Evolutionary conservation across 202 grass and related monocot genomes (phyloP).

Genomic region (Saccharum hybrid): DNA sequence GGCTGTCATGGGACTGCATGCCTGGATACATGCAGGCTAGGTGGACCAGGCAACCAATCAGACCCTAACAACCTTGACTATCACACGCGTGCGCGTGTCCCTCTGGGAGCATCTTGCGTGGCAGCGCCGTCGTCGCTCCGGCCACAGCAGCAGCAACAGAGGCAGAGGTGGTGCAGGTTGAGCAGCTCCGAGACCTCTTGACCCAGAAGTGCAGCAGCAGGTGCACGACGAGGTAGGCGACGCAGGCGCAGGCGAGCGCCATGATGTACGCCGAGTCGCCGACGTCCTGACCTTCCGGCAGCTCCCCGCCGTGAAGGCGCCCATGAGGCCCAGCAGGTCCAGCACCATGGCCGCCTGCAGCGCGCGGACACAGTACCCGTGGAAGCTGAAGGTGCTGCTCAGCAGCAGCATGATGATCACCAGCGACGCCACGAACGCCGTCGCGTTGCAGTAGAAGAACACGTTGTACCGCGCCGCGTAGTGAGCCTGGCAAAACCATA

Average conservation of each 20-base stretch:
- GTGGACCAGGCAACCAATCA: no score
- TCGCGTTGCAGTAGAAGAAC: conserved; percentile 60
- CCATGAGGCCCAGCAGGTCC: conserved; percentile 58
- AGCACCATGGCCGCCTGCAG: conserved; percentile 54
- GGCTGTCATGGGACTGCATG: no score
- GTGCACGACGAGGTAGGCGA: conserved; percentile 38
- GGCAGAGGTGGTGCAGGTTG: background rate
- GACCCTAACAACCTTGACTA: background rate
- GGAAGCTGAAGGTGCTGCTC: conserved; percentile 43
- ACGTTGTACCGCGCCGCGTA: conserved; percentile 46
- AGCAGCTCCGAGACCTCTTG: conserved; percentile 5
- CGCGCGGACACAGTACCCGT: conserved; percentile 30
- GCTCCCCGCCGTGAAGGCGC: conserved; percentile 50
- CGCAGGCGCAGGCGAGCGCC: conserved; percentile 32
- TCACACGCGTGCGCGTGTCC: background rate
- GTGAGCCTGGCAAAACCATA: background rate
- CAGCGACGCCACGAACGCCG: conserved; percentile 55
- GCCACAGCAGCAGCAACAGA: background rate
- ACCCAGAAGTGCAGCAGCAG: conserved; percentile 29
- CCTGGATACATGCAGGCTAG: no score
- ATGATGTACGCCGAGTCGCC: conserved; percentile 50
- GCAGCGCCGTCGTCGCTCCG: background rate
- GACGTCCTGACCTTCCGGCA: conserved; percentile 40
- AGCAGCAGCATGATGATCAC: conserved; percentile 58
- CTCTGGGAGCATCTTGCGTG: background rate